Evolutionary conservation across 768 basidiomycete genomes (phyloP).

Genomic region (Termitomyces sp.): DNA sequence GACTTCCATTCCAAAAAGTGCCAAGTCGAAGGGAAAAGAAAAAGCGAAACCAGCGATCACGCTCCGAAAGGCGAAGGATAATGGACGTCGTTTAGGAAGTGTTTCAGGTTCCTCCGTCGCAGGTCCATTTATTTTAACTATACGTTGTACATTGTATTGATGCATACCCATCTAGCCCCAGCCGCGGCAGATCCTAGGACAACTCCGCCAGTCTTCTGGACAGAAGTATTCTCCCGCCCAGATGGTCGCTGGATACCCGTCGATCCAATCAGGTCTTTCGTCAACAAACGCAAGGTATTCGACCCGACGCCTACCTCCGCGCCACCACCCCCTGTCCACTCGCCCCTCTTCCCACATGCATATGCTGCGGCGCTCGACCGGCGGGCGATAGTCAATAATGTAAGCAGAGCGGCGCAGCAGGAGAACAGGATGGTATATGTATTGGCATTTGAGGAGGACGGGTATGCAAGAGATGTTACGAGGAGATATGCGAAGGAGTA

Average conservation of each 20-base stretch:
- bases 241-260: slow-evolving; percentile 91
- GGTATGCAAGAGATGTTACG: slow-evolving; percentile 87
- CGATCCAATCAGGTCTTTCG: slow-evolving; percentile 76
- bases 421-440: slow-evolving; percentile 94
- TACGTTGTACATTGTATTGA: neutral
- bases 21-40: slow-evolving; percentile 53
- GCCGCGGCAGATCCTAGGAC: slow-evolving; percentile 46
- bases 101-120: slow-evolving; percentile 16
- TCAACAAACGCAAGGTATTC: slow-evolving; percentile 77
- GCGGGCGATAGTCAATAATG: slow-evolving; percentile 19
- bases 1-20: slow-evolving; percentile 28
- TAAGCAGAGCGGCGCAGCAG: slow-evolving; percentile 13
- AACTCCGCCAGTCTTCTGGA: slow-evolving; percentile 91
- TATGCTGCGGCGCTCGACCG: slow-evolving; percentile 13
- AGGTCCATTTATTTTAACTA: too few species aligned
- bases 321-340: slow-evolving; percentile 7
- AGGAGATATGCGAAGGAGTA: slow-evolving; percentile 81
- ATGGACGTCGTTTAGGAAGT: slow-evolving; percentile 37
- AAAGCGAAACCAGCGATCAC: slow-evolving; percentile 50
- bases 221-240: slow-evolving; percentile 91
- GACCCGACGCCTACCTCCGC: slow-evolving; percentile 50
- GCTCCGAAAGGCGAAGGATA: slow-evolving; percentile 50
- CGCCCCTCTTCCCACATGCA: slow-evolving; percentile 15
- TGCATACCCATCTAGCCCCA: slow-evolving; percentile 5
- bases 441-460: slow-evolving; percentile 91